Percentiles rank a stretch among this genome's conserved stretches.
These are phyloP conservation scores for Melastoma candidum DNA, from an alignment of 441 rosid species.

Conservation along the genomic window DNA sequence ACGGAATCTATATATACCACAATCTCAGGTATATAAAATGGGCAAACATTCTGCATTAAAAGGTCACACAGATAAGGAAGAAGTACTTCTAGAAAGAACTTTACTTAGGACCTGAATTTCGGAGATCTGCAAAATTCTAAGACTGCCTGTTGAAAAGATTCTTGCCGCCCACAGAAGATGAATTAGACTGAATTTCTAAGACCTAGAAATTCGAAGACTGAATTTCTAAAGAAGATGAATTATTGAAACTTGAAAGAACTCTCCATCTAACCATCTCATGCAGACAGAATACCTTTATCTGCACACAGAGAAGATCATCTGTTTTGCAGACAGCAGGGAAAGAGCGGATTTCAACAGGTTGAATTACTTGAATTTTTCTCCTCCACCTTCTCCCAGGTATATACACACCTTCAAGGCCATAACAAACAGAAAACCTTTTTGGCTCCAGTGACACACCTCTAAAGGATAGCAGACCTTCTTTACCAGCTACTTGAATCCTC, in stretches of 20 bases:
- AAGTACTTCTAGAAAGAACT: no score
- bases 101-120: no score
- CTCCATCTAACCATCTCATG: background rate
- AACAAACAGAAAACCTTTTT: conserved; percentile 84
- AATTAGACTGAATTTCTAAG: no score
- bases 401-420: conserved; percentile 93
- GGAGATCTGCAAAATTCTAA: no score
- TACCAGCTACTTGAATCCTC: conserved; percentile 35
- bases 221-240: no score
- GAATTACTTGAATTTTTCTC: conserved; percentile 87
- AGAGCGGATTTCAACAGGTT: conserved; percentile 79
- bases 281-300: conserved; percentile 61
- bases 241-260: no score
- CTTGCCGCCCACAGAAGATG: no score
- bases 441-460: conserved; percentile 81
- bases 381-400: conserved; percentile 96
- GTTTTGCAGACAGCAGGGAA: conserved; percentile 89
- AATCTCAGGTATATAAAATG: conserved; percentile 56
- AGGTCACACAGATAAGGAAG: background rate
- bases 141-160: no score
- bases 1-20: conserved; percentile 79
- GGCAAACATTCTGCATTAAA: conserved; percentile 74
- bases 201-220: no score
- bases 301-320: conserved; percentile 91
- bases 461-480: conserved; percentile 71